Conservation (phyloP, 768 basidiomycete species). For the Russula ochroleuca region DNA sequence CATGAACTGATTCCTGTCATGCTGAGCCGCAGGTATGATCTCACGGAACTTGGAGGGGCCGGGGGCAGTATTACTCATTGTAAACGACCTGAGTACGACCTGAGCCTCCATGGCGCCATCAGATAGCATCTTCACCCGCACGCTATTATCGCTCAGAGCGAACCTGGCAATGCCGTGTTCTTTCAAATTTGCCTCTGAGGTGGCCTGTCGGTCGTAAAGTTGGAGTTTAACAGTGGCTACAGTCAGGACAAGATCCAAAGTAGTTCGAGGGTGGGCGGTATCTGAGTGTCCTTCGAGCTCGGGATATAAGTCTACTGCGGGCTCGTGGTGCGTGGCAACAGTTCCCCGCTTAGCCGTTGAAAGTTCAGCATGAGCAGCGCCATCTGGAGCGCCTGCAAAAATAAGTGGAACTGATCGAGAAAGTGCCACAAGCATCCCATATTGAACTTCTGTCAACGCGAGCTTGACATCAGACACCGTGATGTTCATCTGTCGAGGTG, state of each 20-base stretch:
- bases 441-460: constrained; percentile 81
- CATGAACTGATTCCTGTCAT: constrained; percentile 91
- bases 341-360: constrained; percentile 23
- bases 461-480: constrained; percentile 81
- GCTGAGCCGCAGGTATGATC: constrained; percentile 88
- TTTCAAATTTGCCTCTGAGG: constrained; percentile 52
- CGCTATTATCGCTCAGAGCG: constrained; percentile 70
- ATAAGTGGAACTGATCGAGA: constrained; percentile 65
- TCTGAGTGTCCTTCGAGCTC: constrained; percentile 45
- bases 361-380: constrained; percentile 33
- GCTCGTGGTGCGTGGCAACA: constrained; percentile 28
- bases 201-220: constrained; percentile 70
- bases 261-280: constrained; percentile 48
- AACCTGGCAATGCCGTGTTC: constrained; percentile 83
- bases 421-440: constrained; percentile 61
- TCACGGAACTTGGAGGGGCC: constrained; percentile 85
- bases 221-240: constrained; percentile 76
- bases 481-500: constrained; percentile 51
- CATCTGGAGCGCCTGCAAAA: constrained; percentile 48
- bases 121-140: constrained; percentile 77
- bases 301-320: constrained; percentile 46
- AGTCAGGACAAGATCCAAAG: constrained; percentile 67
- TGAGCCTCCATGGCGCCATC: constrained; percentile 86
- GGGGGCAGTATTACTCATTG: constrained; percentile 82
- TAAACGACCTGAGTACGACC: constrained; percentile 83